A percentile compares a stretch with the other conserved stretches of the same genome.
phyloP scores from a whole-genome alignment of 441 rosid species.

The Breynia disticha region DNA sequence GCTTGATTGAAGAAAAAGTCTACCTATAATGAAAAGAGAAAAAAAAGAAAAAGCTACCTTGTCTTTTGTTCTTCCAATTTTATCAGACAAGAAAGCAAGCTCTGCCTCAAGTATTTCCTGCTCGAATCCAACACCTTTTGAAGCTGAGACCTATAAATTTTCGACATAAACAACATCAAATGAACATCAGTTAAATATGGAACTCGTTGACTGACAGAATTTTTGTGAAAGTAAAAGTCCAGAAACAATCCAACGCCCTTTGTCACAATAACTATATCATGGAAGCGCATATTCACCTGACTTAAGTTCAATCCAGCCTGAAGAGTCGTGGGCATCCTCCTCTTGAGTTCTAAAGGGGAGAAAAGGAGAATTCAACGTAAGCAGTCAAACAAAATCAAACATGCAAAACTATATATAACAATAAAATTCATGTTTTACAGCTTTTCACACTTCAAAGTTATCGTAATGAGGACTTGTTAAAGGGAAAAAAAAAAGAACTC shows the following conservation, averaged over 20 bases:
- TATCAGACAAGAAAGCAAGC: conserved; percentile 55
- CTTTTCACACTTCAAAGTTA: too few relatives aligned
- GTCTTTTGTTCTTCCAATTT: conserved; percentile 50
- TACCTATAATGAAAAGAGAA: conserved; percentile 10
- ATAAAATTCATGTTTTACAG: too few relatives aligned
- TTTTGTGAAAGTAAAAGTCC: neutral
- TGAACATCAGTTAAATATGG: too few relatives aligned
- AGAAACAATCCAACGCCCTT: too few relatives aligned
- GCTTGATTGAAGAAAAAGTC: conserved; percentile 3
- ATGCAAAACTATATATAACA: too few relatives aligned
- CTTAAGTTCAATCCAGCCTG: conserved; percentile 31
- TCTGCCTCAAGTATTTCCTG: conserved; percentile 76
- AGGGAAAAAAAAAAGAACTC: too few relatives aligned
- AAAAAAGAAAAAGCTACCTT: conserved; percentile 40
- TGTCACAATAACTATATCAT: neutral
- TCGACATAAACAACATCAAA: conserved; percentile 14
- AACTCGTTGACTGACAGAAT: neutral
- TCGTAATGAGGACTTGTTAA: too few relatives aligned
- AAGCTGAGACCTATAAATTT: conserved; percentile 41
- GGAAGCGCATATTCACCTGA: conserved; percentile 36
- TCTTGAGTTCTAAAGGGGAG: conserved; percentile 47
- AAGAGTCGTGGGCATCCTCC: conserved; percentile 36
- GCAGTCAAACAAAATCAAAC: neutral
- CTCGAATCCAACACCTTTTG: conserved; percentile 62
- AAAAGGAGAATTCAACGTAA: conserved; percentile 3